Base-by-base conservation (phyloP, 306 rosid species). In the Quillaja saponaria region DNA sequence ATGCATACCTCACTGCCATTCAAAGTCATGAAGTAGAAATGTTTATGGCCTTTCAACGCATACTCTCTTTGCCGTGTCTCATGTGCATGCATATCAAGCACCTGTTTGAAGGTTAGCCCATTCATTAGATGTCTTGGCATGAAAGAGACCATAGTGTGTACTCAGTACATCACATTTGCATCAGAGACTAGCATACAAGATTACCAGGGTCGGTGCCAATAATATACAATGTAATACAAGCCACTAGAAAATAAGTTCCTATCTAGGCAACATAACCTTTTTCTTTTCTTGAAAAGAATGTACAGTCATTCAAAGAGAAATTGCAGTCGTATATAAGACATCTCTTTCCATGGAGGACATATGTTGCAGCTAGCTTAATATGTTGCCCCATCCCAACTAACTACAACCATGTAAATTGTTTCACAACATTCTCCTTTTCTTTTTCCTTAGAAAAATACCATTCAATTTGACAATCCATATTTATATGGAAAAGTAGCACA, bases 11-110 rank as follows among this genome's bases (percentile, higher is more conserved):
- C 99, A 31, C 92, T 90, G 59, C 90, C 84, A 77, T 94, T 85
- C 72, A 94, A 73, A 48, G 99, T 94, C 99, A 94, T 94, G 87
- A 94, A 94, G 80, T 94, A 94, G 91, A 94, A 94, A 85, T 94
- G 99, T 21, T 90, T 83, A 78, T 94, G 99, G 46, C 90, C 90
- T 77, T 90, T 90, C 78, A 85, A 49, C 63, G 97, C 99, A 47
- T 94, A 94, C 71, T 94, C 91, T 67, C 87, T 87, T 70, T 87
- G 99, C 2, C 99, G 90, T 63, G 88, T 91, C 83, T 81, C 96
- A 33, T 94, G 87, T 53, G 99, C 68, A 49, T 75, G 84, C 73
- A 80, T 74, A 64, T 94, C 96, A 75, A 94, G 99, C 67, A 94
- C 99, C 99, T 94, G 87, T 25, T 25, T 25, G 31, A 25, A 25